Conservation (phyloP, 768 basidiomycete species). For the Tulasnella sp. region DNA sequence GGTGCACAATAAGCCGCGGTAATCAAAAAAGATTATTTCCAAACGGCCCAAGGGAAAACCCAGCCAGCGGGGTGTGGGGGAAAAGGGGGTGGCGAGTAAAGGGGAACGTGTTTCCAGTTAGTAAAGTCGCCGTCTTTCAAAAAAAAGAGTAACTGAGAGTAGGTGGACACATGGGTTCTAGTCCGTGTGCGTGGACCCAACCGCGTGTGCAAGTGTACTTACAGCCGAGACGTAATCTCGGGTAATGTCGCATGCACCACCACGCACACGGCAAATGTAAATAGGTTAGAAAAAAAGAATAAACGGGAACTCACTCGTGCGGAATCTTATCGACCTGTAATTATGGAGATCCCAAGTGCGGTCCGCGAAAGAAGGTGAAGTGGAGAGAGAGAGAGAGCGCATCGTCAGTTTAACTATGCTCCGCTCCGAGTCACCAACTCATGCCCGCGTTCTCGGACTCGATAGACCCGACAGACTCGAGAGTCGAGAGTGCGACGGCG, state of each 20-base stretch:
- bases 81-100: neutral
- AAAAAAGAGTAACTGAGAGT: neutral
- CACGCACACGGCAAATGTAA: neutral
- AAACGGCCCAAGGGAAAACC: neutral
- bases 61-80: neutral
- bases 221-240: neutral
- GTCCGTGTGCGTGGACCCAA: neutral
- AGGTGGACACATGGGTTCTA: neutral
- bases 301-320: conserved; percentile 45
- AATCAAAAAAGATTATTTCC: neutral
- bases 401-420: neutral
- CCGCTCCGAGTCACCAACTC: neutral
- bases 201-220: neutral
- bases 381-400: neutral
- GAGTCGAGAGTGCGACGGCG: neutral
- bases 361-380: neutral
- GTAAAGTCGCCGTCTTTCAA: neutral
- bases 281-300: neutral
- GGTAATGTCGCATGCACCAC: neutral
- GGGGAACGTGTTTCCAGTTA: neutral
- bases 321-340: conserved; percentile 57
- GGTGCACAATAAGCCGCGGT: conserved; percentile 6
- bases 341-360: conserved; percentile 7
- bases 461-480: neutral
- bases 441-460: neutral